Percentiles rank a stretch among this genome's conserved stretches.
These are phyloP conservation scores for Monilinia fructigena DNA, from an alignment of 2,329 filamentous ascomycete species.

Conservation along the genomic window DNA sequence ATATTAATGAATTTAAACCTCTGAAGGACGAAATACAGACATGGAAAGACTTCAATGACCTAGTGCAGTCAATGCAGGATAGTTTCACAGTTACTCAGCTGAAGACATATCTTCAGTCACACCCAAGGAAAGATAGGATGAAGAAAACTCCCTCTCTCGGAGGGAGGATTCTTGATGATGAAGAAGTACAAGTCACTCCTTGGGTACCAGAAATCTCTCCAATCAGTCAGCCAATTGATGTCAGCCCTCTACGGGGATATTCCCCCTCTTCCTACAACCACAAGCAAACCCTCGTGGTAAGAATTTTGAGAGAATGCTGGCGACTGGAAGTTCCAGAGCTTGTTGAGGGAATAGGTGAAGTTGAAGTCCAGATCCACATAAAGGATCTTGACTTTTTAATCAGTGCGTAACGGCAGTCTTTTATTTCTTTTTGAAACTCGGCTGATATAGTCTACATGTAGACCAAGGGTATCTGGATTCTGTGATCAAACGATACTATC, in stretches of 20 bases:
- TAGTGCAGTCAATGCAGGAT: slow-evolving; percentile 34
- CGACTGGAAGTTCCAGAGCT: slow-evolving; percentile 36
- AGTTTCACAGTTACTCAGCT: slow-evolving; percentile 39
- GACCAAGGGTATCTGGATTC: slow-evolving; percentile 29
- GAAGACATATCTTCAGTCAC: slow-evolving; percentile 33
- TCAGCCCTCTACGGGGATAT: slow-evolving; percentile 35
- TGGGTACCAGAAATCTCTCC: slow-evolving; percentile 37
- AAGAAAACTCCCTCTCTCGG: slow-evolving; percentile 6
- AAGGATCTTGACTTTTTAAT: slow-evolving; percentile 36
- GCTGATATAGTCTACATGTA: slow-evolving; percentile 26
- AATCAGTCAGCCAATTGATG: slow-evolving; percentile 30
- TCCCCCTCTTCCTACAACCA: slow-evolving; percentile 33
- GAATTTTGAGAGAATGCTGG: slow-evolving; percentile 39
- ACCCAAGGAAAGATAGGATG: neutral
- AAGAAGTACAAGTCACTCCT: slow-evolving; percentile 27
- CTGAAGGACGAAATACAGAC: slow-evolving; percentile 24
- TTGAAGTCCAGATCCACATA: slow-evolving; percentile 35
- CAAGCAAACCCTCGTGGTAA: slow-evolving; percentile 36
- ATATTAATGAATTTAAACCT: slow-evolving; percentile 38
- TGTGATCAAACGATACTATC: slow-evolving; percentile 32
- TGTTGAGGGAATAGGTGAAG: slow-evolving; percentile 36
- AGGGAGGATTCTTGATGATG: neutral
- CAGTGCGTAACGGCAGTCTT: slow-evolving; percentile 29
- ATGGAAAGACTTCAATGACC: slow-evolving; percentile 35
- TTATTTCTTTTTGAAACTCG: neutral